phyloP scores from a whole-genome alignment of 306 rosid genomes.

The peach (Prunus persica) region DNA sequence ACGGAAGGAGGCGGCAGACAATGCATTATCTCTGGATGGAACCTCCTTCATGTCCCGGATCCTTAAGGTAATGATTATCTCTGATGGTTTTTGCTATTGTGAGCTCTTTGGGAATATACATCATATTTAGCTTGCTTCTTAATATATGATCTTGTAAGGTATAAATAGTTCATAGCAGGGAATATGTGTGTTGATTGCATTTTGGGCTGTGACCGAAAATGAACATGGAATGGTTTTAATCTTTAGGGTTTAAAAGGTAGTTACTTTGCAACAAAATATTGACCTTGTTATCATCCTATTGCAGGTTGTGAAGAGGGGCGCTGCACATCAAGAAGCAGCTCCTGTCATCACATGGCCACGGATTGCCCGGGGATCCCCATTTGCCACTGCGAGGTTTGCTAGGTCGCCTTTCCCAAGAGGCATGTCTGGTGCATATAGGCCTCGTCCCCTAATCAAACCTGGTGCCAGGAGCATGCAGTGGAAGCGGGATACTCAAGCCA shows the following conservation, averaged over 20 bases:
- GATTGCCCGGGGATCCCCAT: constrained; percentile 48
- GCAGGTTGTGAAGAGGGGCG: constrained; percentile 75
- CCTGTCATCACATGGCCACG: constrained; percentile 66
- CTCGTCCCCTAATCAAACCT: constrained; percentile 59
- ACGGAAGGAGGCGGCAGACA: constrained; percentile 86
- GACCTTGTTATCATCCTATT: not conserved
- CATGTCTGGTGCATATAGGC: constrained; percentile 60
- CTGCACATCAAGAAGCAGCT: constrained; percentile 61
- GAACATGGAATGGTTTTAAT: not conserved
- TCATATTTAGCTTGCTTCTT: not conserved
- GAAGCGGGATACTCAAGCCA: constrained; percentile 76
- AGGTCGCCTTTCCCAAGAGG: constrained; percentile 77
- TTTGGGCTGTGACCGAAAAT: not conserved
- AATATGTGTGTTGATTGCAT: not conserved
- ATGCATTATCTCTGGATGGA: constrained; percentile 84
- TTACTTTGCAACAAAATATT: constrained; percentile 11
- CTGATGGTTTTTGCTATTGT: not conserved
- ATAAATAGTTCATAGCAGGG: not conserved
- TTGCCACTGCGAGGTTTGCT: constrained; percentile 60
- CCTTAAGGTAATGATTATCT: constrained; percentile 67
- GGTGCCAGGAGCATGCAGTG: constrained; percentile 93
- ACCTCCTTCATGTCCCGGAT: constrained; percentile 92
- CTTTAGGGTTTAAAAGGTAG: not conserved
- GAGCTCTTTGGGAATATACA: not conserved
- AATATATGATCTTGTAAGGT: not conserved